Evolutionary conservation across 257 asterid species (phyloP), one percentile per base, ranked within the genome.

Genomic region (Verbascum thapsus): DNA sequence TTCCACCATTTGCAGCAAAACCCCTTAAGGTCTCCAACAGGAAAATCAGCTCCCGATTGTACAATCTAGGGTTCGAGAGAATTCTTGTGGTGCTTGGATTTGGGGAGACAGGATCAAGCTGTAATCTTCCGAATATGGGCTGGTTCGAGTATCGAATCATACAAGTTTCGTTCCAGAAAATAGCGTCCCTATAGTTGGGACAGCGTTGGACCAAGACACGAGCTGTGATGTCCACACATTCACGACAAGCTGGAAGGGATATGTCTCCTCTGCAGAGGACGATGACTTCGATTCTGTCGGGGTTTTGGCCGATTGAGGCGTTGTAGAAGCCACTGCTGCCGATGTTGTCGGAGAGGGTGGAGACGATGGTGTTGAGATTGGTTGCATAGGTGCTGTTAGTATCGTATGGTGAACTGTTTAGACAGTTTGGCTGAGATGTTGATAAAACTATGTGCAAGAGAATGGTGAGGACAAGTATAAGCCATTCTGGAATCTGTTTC

Each of bases 211-310:
- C 26, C 5, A 65, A 23, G 15, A 13, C 50, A 11, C 5, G 18
- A 20, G 51, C 38, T 12, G 67, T 37, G 38, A 26, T 30, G 16
- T 56, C 13, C 34, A 61, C 8, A 15, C 77, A 72, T 2, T n/a
- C 6, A 4, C 70, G 73, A 22, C 77, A 72, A 5, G 17, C 44
- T 0, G n/a, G 17, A 1, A 53, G 70, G 12, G 45, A 51, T 0
- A 44, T 23, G 16, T 72, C 69, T 20, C 67, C 78, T 39, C 74
- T 40, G 66, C 74, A 75, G 35, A 75, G 76, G 16, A 45, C 70
- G 7, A 69, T 3, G 19, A 39, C 73, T 35, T 67, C 37, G 61
- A 34, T 41, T 0, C 4, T 38, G 56, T 73, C 52, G 30, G 68
- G 69, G 9, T 17, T 15, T 22, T 35, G 67, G 0, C 72, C 72